Percentiles rank a stretch among this genome's conserved stretches.
phyloP scores from a whole-genome alignment of 75 land plant genomes.

The Picea sitchensis region DNA sequence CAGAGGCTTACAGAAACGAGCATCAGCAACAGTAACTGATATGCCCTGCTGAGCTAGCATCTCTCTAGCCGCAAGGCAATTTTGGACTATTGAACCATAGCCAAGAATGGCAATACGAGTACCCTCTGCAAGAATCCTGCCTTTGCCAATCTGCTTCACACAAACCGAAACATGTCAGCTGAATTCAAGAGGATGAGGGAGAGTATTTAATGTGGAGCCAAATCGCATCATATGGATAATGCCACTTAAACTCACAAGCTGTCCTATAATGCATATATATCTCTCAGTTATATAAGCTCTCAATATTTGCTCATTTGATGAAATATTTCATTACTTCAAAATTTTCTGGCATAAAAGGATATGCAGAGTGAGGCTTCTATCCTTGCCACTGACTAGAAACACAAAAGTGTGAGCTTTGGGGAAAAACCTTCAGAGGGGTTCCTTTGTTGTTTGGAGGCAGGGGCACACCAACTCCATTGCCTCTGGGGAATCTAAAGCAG shows the following conservation, averaged over 20 bases:
- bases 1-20: conserved; percentile 58
- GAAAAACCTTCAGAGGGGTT: conserved; percentile 14
- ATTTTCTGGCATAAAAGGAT: too few species aligned
- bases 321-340: too few species aligned
- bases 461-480: conserved; percentile 66
- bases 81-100: conserved; percentile 45
- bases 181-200: background rate
- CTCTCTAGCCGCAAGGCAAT: conserved; percentile 32
- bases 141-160: conserved; percentile 39
- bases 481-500: conserved; percentile 83
- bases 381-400: too few species aligned
- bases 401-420: too few species aligned
- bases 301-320: too few species aligned
- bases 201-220: too few species aligned
- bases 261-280: too few species aligned
- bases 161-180: background rate
- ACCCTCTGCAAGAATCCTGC: conserved; percentile 41
- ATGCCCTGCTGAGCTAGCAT: conserved; percentile 21
- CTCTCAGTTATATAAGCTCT: too few species aligned
- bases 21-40: conserved; percentile 40
- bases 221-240: too few species aligned
- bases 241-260: too few species aligned
- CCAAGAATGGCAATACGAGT: conserved; percentile 47
- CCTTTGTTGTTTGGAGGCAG: conserved; percentile 67
- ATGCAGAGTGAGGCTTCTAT: too few species aligned